Evolutionary conservation across 2,329 filamentous ascomycete species (phyloP).

Genomic region (Nothopassalora personata): DNA sequence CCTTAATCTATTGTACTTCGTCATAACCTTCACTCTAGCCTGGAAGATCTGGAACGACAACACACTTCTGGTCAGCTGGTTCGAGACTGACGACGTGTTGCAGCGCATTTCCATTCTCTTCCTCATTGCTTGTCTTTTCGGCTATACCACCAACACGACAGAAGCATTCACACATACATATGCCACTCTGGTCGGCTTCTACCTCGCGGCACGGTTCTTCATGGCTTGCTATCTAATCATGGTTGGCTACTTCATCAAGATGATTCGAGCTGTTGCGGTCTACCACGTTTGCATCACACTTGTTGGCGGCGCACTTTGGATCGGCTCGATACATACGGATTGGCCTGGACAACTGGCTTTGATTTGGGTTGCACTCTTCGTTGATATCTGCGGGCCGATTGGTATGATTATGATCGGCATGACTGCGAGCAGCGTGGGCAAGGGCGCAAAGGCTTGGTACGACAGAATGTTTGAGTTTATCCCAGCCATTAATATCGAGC

Average conservation of each 20-base stretch:
- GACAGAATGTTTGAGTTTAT: slow-evolving; percentile 52
- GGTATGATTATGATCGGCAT: slow-evolving; percentile 38
- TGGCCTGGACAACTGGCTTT: slow-evolving; percentile 51
- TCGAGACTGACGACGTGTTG: slow-evolving; percentile 55
- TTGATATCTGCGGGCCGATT: slow-evolving; percentile 50
- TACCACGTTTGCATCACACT: slow-evolving; percentile 42
- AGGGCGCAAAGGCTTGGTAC: slow-evolving; percentile 18
- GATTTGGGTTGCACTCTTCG: slow-evolving; percentile 51
- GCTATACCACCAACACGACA: slow-evolving; percentile 59
- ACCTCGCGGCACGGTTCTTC: slow-evolving; percentile 53
- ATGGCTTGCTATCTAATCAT: slow-evolving; percentile 46
- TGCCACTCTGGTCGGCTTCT: slow-evolving; percentile 55
- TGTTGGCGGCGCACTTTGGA: slow-evolving; percentile 53
- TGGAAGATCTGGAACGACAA: slow-evolving; percentile 62
- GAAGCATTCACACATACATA: slow-evolving; percentile 54
- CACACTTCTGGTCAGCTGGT: slow-evolving; percentile 54
- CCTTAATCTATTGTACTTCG: slow-evolving; percentile 53
- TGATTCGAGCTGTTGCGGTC: slow-evolving; percentile 54
- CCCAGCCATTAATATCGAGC: slow-evolving; percentile 57
- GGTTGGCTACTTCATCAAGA: slow-evolving; percentile 49
- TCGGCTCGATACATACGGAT: slow-evolving; percentile 53
- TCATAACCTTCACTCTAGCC: slow-evolving; percentile 55
- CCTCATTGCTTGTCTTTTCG: slow-evolving; percentile 56
- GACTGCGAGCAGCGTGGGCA: slow-evolving; percentile 19
- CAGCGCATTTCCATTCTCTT: slow-evolving; percentile 57